A percentile compares a stretch with the other conserved stretches of the same genome.
Conservation (phyloP, 2,329 filamentous ascomycete species). For the Aspergillus aculeatus region DNA sequence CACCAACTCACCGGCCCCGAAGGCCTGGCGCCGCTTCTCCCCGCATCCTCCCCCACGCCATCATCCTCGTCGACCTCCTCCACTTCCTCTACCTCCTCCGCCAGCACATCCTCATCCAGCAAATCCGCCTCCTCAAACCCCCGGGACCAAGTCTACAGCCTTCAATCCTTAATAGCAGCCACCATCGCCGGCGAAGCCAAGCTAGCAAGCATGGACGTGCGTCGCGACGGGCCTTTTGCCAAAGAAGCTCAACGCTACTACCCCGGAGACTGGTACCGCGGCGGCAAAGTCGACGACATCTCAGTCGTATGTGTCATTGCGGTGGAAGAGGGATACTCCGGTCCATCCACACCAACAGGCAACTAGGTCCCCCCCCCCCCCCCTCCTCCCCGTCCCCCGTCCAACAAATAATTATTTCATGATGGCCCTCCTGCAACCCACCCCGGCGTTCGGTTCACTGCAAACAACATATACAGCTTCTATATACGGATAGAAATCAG, state of each 20-base stretch:
- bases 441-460: background rate
- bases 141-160: conserved; percentile 45
- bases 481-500: background rate
- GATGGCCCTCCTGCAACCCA: background rate
- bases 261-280: conserved; percentile 80
- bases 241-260: conserved; percentile 89
- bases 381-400: background rate
- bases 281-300: conserved; percentile 95
- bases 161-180: conserved; percentile 76
- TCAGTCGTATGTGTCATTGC: conserved; percentile 79
- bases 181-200: conserved; percentile 82
- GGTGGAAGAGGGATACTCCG: conserved; percentile 54
- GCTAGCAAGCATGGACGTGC: conserved; percentile 74
- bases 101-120: conserved; percentile 7
- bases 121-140: conserved; percentile 15
- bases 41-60: conserved; percentile 6
- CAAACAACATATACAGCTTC: background rate
- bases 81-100: background rate
- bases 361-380: background rate
- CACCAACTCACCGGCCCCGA: conserved; percentile 52
- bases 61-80: background rate
- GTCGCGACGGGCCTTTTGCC: conserved; percentile 86
- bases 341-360: background rate
- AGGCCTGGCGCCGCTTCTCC: conserved; percentile 34
- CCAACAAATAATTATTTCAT: background rate